Evolutionary conservation across 495 filamentous ascomycete species (phyloP).

Genomic region (Parachaetomium inaequale): DNA sequence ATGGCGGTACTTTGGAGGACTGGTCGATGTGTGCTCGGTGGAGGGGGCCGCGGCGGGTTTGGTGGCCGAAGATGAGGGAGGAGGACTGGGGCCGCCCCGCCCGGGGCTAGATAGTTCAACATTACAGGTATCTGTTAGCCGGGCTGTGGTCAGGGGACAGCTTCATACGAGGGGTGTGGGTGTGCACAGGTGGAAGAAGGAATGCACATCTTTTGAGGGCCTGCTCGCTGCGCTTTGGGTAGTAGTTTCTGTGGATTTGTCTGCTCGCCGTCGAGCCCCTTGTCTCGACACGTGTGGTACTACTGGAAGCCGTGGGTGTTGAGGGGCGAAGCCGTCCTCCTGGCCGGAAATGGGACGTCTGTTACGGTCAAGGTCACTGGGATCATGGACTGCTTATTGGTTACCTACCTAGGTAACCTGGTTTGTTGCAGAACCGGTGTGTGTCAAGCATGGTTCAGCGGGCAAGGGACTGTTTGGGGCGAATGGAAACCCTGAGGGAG

Average conservation of each 20-base stretch:
- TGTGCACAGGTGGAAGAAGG: neutral
- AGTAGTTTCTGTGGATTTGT: constrained; percentile 57
- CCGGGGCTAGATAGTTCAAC: too few relatives aligned
- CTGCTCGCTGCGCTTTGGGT: constrained; percentile 58
- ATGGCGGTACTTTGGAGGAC: constrained; percentile 57
- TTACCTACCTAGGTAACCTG: too few relatives aligned
- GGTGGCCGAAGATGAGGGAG: constrained; percentile 67
- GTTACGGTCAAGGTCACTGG: constrained; percentile 37
- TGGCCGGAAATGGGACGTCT: constrained; percentile 39
- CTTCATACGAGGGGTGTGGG: too few relatives aligned
- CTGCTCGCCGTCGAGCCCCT: constrained; percentile 28
- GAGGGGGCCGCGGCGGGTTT: constrained; percentile 64
- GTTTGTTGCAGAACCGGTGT: too few relatives aligned
- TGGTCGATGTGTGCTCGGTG: constrained; percentile 69
- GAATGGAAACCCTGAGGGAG: neutral
- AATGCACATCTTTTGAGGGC: constrained; percentile 57
- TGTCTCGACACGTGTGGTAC: constrained; percentile 15
- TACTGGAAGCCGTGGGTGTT: constrained; percentile 42
- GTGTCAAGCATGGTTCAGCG: neutral
- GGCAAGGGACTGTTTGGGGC: too few relatives aligned
- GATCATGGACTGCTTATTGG: constrained; percentile 45
- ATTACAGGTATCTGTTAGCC: too few relatives aligned
- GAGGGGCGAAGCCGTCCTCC: constrained; percentile 34
- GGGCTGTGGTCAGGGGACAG: too few relatives aligned
- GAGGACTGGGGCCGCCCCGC: too few relatives aligned